Percentiles rank a stretch among this genome's conserved stretches.
phyloP scores from a whole-genome alignment of 495 filamentous ascomycete species.

The Podospora australis region DNA sequence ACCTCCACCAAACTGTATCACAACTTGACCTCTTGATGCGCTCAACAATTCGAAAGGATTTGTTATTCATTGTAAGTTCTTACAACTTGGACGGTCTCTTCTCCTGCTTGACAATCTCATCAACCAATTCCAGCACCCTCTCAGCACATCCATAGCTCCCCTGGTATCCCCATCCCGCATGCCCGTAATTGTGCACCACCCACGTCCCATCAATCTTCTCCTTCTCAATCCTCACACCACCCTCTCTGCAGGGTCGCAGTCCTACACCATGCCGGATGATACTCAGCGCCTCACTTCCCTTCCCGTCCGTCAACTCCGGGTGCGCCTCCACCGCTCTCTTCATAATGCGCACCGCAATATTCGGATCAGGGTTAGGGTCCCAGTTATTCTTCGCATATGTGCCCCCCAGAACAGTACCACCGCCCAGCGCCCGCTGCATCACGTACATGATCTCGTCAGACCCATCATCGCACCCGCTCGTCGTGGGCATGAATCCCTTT shows the following conservation, averaged over 20 bases:
- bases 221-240: constrained; percentile 75
- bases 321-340: constrained; percentile 65
- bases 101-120: constrained; percentile 37
- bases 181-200: constrained; percentile 95
- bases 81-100: constrained; percentile 14
- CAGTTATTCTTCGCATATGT: constrained; percentile 78
- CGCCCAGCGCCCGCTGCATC: constrained; percentile 81
- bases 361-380: constrained; percentile 76
- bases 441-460: constrained; percentile 77
- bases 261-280: constrained; percentile 90
- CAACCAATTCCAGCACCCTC: constrained; percentile 62
- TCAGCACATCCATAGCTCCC: constrained; percentile 77
- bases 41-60: neutral
- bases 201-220: constrained; percentile 63
- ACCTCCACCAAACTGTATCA: neutral
- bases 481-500: constrained; percentile 59
- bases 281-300: constrained; percentile 71
- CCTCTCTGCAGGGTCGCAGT: constrained; percentile 66
- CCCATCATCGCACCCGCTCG: constrained; percentile 75
- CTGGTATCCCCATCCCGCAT: constrained; percentile 91
- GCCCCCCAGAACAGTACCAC: constrained; percentile 76
- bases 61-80: neutral
- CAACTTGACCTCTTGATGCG: neutral
- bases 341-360: constrained; percentile 83
- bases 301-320: constrained; percentile 66